Conservation (phyloP, 805 yeast genomes). For the Komagataella kurtzmanii region DNA sequence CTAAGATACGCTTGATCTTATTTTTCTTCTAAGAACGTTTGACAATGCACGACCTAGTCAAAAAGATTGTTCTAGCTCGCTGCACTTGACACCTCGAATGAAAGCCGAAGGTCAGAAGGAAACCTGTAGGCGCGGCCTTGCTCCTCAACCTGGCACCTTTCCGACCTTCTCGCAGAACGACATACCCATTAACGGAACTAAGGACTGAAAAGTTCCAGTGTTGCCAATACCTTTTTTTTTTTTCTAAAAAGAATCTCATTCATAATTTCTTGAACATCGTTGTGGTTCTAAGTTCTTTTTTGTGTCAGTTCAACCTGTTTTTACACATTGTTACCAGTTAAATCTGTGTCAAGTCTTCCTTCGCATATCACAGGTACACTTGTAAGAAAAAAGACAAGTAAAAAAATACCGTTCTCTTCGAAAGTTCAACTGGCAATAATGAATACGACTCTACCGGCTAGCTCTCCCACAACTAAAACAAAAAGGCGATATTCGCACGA, state of each 20-base stretch:
- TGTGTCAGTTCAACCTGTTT: neutral
- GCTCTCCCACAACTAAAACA: constrained; percentile 9
- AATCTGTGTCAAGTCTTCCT: neutral
- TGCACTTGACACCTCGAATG: no score
- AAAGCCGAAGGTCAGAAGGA: neutral
- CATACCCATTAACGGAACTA: neutral
- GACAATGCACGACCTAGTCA: neutral
- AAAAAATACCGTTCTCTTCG: neutral
- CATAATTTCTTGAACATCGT: neutral
- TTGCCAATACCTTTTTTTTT: neutral
- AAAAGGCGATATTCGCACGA: constrained; percentile 24
- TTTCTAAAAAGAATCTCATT: no score
- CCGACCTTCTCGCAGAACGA: neutral
- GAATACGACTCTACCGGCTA: neutral
- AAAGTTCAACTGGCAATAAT: neutral
- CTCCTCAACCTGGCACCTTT: neutral
- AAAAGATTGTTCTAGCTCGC: neutral
- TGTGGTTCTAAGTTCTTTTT: neutral
- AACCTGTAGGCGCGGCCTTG: neutral
- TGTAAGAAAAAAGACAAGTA: neutral
- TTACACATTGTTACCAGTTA: neutral
- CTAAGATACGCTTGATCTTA: neutral
- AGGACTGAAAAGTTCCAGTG: neutral
- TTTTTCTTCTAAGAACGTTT: constrained; percentile 1
- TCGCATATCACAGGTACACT: neutral